Conservation (phyloP, 1,284 basidiomycete genomes). For the Porodaedalea pini region DNA sequence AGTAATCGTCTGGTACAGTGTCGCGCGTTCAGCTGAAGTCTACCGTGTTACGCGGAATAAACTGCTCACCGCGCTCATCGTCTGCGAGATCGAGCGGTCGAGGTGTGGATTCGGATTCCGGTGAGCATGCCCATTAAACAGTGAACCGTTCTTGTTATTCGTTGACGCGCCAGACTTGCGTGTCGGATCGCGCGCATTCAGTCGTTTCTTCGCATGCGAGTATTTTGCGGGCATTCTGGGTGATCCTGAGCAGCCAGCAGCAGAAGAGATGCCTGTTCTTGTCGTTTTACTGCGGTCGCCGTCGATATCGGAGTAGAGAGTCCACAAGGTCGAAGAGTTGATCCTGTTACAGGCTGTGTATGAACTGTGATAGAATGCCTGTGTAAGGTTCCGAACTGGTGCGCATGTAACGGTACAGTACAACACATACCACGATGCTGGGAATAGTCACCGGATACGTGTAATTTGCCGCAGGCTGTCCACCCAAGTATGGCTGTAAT, state of each 20-base stretch:
- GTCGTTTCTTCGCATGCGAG: slow-evolving; percentile 65
- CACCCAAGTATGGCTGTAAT: not conserved
- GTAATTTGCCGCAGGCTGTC: not conserved
- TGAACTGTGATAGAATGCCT: not conserved
- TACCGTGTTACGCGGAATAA: not conserved
- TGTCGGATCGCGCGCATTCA: slow-evolving; percentile 42
- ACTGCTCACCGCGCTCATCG: slow-evolving; percentile 39
- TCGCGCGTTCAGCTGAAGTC: not conserved
- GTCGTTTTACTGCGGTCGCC: not conserved
- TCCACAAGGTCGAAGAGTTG: not conserved
- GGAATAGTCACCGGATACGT: not conserved
- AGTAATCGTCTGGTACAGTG: slow-evolving; percentile 38
- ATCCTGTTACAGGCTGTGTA: slow-evolving; percentile 1
- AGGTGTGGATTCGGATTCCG: slow-evolving; percentile 43
- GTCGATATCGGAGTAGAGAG: not conserved
- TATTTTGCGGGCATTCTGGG: slow-evolving; percentile 61
- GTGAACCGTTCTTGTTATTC: not conserved
- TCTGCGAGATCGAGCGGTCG: slow-evolving; percentile 49
- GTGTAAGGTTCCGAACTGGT: not conserved
- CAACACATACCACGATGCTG: slow-evolving; percentile 2
- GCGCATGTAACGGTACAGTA: not conserved
- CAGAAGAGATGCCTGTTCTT: not conserved
- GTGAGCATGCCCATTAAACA: slow-evolving; percentile 28
- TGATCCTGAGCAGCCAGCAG: not conserved
- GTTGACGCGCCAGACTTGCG: slow-evolving; percentile 31